phyloP scores from a whole-genome alignment of 805 yeast species.

The Saccharomycopsis vini region DNA sequence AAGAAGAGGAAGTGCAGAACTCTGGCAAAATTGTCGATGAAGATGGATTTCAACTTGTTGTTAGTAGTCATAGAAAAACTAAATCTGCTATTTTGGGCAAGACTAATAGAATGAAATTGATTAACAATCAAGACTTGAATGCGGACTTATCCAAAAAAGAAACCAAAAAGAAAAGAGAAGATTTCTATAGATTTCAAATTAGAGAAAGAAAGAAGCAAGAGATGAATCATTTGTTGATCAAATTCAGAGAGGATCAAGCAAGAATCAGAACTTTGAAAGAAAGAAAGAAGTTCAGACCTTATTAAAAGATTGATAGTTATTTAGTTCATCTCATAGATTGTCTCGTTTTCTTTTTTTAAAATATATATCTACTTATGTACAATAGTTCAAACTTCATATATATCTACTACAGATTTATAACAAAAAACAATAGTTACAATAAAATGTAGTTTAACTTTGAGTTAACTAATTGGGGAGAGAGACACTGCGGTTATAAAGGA shows the following conservation, averaged over 20 bases:
- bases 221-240: constrained; percentile 74
- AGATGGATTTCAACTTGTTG: constrained; percentile 90
- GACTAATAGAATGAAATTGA: constrained; percentile 30
- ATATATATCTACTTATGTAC: too few species aligned
- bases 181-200: constrained; percentile 92
- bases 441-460: too few species aligned
- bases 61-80: constrained; percentile 77
- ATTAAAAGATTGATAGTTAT: too few species aligned
- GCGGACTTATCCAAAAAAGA: constrained; percentile 41
- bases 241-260: constrained; percentile 88
- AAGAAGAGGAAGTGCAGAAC: constrained; percentile 43
- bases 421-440: too few species aligned
- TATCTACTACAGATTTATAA: too few species aligned
- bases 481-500: too few species aligned
- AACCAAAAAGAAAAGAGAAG: constrained; percentile 72
- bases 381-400: too few species aligned
- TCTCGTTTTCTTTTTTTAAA: too few species aligned
- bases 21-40: constrained; percentile 69
- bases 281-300: constrained; percentile 79
- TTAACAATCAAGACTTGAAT: constrained; percentile 40
- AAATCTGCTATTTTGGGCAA: constrained; percentile 61
- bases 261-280: constrained; percentile 71
- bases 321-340: too few species aligned
- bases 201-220: constrained; percentile 89
- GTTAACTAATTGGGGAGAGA: too few species aligned